Base-by-base conservation (phyloP, 495 filamentous ascomycete species). In the Pseudevernia furfuracea region DNA sequence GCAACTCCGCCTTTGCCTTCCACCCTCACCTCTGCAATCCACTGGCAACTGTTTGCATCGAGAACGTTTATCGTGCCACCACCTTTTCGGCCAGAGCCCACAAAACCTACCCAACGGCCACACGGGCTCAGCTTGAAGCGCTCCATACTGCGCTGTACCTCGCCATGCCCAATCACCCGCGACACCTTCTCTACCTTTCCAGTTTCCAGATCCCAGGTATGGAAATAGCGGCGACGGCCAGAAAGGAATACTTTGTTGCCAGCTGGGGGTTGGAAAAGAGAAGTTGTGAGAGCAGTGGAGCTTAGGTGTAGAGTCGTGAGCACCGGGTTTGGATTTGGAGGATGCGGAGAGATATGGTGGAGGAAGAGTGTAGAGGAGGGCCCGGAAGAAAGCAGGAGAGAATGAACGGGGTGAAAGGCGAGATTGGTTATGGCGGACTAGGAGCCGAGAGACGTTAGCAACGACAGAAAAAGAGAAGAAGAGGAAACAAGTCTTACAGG, bases 141-240 rank as follows among this genome's bases (percentile, higher is more conserved):
- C 74, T 97, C 95, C 91, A 96, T 96, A 60, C 84, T 89, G 57
- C 82, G 87, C 72, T 97, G 94, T 73, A 92, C 89, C 61, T 87
- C 81, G 64, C 87, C 85, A 60, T 95, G 89, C 56, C 89, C 91
- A 68, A 91, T 89, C 52, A 97, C 81, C 59, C 85, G 80, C 23
- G 82, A 78, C 30, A 90, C 76, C 65, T 96, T 96, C 71, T 92
- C 88, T 37, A 97, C 82, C 30, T 78, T 78, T 30, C 94, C 95
- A 10, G 88, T 84, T 48, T 85, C 74, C 5, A 98, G 80, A 71
- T 97, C 87, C 94, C 94, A 98, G 69, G 85, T 86, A 77, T 97
- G 94, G 77, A 96, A 96, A 74, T 94, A 97, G 66, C 88, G 85
- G 28, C 95, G 83, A 7, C 91, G 85, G 58, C 91, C 91, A 32